Conservation (phyloP, 2,329 filamentous ascomycete genomes). For the Fusarium cicatricum region DNA sequence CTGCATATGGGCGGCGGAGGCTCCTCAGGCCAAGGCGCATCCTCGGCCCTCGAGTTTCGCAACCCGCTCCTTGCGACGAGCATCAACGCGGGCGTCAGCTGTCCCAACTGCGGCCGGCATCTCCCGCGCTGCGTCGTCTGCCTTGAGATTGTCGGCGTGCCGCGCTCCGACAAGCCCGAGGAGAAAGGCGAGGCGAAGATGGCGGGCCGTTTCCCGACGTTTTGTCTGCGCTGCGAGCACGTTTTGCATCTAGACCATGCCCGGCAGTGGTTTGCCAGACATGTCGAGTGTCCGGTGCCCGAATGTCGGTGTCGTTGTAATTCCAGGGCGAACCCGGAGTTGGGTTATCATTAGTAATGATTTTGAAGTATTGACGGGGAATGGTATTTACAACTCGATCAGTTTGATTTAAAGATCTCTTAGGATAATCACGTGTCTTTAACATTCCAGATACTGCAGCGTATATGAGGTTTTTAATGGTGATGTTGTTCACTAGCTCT, state of each 20-base stretch:
- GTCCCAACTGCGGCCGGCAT: slow-evolving; percentile 72
- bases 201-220: slow-evolving; percentile 70
- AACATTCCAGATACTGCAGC: background rate
- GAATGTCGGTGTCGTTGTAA: slow-evolving; percentile 74
- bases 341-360: slow-evolving; percentile 56
- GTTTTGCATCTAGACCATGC: slow-evolving; percentile 74
- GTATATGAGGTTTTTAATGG: slow-evolving; percentile 17
- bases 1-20: slow-evolving; percentile 12
- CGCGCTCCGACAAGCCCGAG: slow-evolving; percentile 66
- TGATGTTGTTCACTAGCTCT: slow-evolving; percentile 14
- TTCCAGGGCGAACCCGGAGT: slow-evolving; percentile 66
- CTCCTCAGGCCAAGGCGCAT: slow-evolving; percentile 21
- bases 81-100: slow-evolving; percentile 69
- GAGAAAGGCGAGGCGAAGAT: slow-evolving; percentile 57
- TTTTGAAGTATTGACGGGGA: background rate
- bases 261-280: slow-evolving; percentile 70
- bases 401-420: background rate
- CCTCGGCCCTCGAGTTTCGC: slow-evolving; percentile 47
- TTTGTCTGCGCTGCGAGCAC: slow-evolving; percentile 74
- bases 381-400: background rate
- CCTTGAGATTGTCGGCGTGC: slow-evolving; percentile 71
- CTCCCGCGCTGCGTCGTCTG: slow-evolving; percentile 74
- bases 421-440: background rate
- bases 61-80: slow-evolving; percentile 67
- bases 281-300: slow-evolving; percentile 72